Evolutionary conservation across 1,139 yeast genomes (phyloP).

Genomic region (Citeromyces hawaiiensis): DNA sequence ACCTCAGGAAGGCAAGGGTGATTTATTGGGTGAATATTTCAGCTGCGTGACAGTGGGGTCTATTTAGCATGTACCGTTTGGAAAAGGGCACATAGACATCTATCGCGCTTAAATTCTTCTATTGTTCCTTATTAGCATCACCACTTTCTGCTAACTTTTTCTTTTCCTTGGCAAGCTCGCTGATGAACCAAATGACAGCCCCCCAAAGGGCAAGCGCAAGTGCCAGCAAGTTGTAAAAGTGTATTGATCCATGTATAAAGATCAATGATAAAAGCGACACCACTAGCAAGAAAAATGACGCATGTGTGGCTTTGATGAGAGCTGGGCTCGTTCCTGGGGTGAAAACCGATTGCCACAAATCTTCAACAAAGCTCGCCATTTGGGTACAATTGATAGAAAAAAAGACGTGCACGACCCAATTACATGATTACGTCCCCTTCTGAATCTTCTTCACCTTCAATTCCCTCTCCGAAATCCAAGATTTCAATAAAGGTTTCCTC

Average conservation of each 20-base stretch:
- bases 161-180: constrained; percentile 48
- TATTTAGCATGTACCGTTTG: no score
- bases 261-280: constrained; percentile 43
- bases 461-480: constrained; percentile 49
- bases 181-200: constrained; percentile 77
- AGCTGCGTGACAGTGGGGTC: no score
- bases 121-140: not conserved
- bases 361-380: constrained; percentile 30
- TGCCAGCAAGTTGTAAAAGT: constrained; percentile 59
- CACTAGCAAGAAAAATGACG: constrained; percentile 43
- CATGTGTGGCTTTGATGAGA: constrained; percentile 67
- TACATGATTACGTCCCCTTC: not conserved
- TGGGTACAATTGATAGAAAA: not conserved
- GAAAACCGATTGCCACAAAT: constrained; percentile 81
- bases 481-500: constrained; percentile 52
- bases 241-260: constrained; percentile 54
- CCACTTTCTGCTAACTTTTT: constrained; percentile 11
- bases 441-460: not conserved
- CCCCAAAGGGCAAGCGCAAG: constrained; percentile 66
- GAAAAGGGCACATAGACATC: no score
- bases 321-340: constrained; percentile 95
- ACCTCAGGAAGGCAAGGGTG: no score
- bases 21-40: no score
- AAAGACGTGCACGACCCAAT: not conserved
- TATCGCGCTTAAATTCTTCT: not conserved